Evolutionary conservation across 345 rosid species (phyloP), one percentile per base, ranked within the genome.

Genomic region (Anastatica hierochuntica): DNA sequence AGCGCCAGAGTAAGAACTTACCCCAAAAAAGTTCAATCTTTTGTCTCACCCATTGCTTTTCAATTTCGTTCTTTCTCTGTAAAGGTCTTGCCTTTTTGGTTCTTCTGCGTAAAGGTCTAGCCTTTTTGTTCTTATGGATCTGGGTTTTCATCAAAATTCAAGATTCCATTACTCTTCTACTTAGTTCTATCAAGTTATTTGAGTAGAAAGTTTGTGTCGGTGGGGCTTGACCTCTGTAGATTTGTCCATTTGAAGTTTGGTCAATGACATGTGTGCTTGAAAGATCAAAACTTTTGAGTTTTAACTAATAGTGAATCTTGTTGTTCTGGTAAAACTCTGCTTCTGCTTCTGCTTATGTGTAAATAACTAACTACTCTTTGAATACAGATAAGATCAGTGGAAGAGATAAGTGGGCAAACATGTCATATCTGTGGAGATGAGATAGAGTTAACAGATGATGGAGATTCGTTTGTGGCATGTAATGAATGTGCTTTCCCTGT

Each of bases 401-500:
- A 70, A 63, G 90, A 85, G 52, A 29, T 81, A 44, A 81, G 80
- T 23, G 94, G 88, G 34, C 90, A 83, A 59, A 74, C 74, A 60
- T 89, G 97, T 68, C 94, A 85, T 80, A 89, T 89, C 64, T 89
- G 97, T 67, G 88, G 88, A 18, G 97, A 89, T 73, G 94, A 85
- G 73, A 73, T 89, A 13, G 95, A 83, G 64, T 14, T 85, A 13
- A 70, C 73, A 1, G 79, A 24, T 23, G 77, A 74, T 44, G 95
- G 95, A 39, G 97, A 89, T 68, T 84, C 81, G 17, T 85, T 89
- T 72, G 88, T 89, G 74, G 97, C 95, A 4, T 89, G 97, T 75
- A 83, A 89, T 54, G 97, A 89, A 70, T 89, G 95, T 79, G 97
- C 95, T 36, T 89, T 89, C 78, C 97, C 97, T 24, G 88, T 89